Evolutionary conservation across 225 moss, liverwort and hornwort species (phyloP).

Genomic region (Takakia lepidozioides): DNA sequence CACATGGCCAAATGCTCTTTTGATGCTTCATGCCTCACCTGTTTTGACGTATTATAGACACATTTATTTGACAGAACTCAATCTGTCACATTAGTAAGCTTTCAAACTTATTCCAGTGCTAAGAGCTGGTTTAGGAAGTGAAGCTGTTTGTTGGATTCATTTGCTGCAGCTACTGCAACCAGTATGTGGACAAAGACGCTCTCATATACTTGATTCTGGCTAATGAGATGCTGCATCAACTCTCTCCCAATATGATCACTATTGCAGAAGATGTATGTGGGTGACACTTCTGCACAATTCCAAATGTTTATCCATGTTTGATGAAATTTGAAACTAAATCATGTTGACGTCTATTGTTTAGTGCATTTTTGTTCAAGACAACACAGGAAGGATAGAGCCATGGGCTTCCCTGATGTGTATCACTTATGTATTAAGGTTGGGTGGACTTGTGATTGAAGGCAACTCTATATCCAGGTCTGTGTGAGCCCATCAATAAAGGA

Average conservation of each 20-base stretch:
- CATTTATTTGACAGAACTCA: too few relatives aligned
- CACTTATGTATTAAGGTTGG: neutral
- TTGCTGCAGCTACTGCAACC: conserved; percentile 87
- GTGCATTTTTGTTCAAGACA: too few relatives aligned
- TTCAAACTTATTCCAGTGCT: neutral
- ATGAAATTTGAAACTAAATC: too few relatives aligned
- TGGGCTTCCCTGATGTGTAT: too few relatives aligned
- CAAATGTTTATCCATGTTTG: too few relatives aligned
- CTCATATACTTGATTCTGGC: conserved; percentile 84
- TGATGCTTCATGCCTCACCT: neutral
- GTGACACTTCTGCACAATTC: too few relatives aligned
- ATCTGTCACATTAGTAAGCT: neutral
- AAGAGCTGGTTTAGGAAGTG: neutral
- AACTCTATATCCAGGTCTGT: conserved; percentile 82
- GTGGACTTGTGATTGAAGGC: conserved; percentile 40
- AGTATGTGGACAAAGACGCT: conserved; percentile 98
- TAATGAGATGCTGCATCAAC: conserved; percentile 97
- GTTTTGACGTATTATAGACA: too few relatives aligned
- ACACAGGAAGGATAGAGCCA: too few relatives aligned
- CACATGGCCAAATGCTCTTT: conserved; percentile 1
- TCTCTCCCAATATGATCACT: conserved; percentile 84
- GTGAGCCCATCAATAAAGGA: conserved; percentile 68
- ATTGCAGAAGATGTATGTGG: conserved; percentile 95
- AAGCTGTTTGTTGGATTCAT: neutral
- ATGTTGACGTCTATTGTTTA: too few relatives aligned